Base-by-base conservation (phyloP, 257 asterid genomes). In the Plantago ovata region DNA sequence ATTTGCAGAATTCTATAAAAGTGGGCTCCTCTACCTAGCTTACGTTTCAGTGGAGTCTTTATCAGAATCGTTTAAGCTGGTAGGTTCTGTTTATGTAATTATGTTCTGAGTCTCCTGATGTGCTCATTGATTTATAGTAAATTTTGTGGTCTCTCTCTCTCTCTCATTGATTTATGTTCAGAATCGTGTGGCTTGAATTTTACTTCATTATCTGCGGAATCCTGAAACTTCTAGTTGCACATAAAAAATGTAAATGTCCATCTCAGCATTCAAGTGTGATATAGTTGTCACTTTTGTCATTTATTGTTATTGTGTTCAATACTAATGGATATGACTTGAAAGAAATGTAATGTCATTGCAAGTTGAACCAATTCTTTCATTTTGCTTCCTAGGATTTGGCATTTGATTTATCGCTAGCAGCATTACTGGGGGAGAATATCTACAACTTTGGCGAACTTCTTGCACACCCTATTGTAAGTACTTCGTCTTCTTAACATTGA, bases 381-480 rank as follows among this genome's bases (percentile, higher is more conserved):
- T 28, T 53, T 68, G 54, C 56, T 61, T 58, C 49, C 38, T 66
- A 89, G 97, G 97, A 90, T 72, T 76, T 90, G 88, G 96, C 97
- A 22, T 90, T 90, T 79, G 97, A 90, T 76, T 65, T 90, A 21
- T 90, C 97, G 44, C 89, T 90, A 2, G 79, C 97, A 10, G 97
- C 97, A 21, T 70, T 90, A 75, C 79, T 90, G 78, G 97, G 97
- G 71, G 97, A 90, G 14, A 86, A 90, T 77, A 84, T 90, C 65
- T 90, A 86, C 88, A 90, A 90, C 83, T 90, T 90, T 47, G 96
- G 96, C 9, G 97, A 90, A 79, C 81, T 90, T 57, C 97, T 90
- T 72, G 95, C 97, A 13, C 97, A 90, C 77, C 97, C 96, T 44
- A 86, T 90, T 64, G 97, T 89, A 81, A 84, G 97, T 77, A 44